A percentile compares a stretch with the other conserved stretches of the same genome.
phyloP scores from a whole-genome alignment of 352 stramenopile genomes.

The Globisporangium cylindrosporum region DNA sequence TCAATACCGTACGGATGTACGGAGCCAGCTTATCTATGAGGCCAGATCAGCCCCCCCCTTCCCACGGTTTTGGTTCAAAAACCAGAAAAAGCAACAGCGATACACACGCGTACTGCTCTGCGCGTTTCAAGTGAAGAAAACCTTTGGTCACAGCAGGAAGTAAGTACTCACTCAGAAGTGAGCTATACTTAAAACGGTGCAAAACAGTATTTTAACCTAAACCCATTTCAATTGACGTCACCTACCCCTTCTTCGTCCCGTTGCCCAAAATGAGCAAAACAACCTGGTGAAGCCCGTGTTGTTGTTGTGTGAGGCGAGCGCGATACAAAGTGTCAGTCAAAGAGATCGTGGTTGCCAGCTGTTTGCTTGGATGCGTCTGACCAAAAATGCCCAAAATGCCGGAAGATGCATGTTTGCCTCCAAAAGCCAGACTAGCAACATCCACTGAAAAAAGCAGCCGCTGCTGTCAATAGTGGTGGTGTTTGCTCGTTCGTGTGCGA shows the following conservation, averaged over 20 bases:
- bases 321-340: background rate
- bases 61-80: background rate
- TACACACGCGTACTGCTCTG: background rate
- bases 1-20: background rate
- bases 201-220: background rate
- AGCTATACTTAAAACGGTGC: background rate
- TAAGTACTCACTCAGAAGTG: background rate
- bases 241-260: background rate
- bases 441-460: background rate
- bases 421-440: background rate
- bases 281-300: background rate
- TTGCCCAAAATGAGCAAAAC: background rate
- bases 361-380: background rate
- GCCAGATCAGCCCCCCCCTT: background rate
- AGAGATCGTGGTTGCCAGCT: background rate
- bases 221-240: background rate
- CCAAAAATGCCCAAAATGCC: background rate
- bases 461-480: background rate
- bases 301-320: background rate
- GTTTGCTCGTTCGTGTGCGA: background rate
- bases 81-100: background rate
- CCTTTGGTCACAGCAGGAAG: background rate
- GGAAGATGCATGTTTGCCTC: background rate
- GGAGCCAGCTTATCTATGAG: background rate
- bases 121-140: background rate